Evolutionary conservation across 192 early-diverging fungal species (phyloP).

Genomic region (Fimicolochytrium jonesii): DNA sequence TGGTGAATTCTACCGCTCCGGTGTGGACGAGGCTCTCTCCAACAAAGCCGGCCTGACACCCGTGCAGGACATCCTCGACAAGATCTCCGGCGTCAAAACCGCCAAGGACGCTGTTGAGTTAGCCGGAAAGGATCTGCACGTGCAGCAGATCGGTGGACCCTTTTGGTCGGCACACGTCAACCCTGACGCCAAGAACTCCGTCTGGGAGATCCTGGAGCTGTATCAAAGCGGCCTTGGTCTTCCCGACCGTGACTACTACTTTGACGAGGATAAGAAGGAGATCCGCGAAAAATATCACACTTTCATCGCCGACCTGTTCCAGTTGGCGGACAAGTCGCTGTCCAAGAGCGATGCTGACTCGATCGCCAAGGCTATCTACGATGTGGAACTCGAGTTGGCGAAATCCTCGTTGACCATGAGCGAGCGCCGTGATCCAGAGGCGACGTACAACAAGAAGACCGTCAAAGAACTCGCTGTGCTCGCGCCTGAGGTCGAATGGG

Average conservation of each 20-base stretch:
- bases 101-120: neutral
- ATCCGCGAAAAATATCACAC: neutral
- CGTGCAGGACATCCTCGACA: neutral
- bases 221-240: neutral
- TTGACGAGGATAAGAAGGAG: neutral
- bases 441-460: neutral
- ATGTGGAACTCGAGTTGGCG: neutral
- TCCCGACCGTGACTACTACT: conserved; percentile 4
- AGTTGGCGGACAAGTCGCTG: neutral
- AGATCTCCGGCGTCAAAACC: neutral
- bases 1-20: neutral
- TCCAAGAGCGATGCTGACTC: neutral
- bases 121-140: neutral
- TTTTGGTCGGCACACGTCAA: neutral
- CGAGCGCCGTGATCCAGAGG: neutral
- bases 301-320: neutral
- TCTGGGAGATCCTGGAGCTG: neutral
- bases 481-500: neutral
- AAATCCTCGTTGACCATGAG: neutral
- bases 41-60: neutral
- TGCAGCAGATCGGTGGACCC: neutral
- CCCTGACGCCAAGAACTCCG: neutral
- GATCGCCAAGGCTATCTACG: neutral
- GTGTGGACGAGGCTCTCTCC: neutral
- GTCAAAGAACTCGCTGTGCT: neutral